A percentile compares a stretch with the other conserved stretches of the same genome.
phyloP scores from a whole-genome alignment of 2,329 filamentous ascomycete genomes.

The Aspergillus phoenicis region DNA sequence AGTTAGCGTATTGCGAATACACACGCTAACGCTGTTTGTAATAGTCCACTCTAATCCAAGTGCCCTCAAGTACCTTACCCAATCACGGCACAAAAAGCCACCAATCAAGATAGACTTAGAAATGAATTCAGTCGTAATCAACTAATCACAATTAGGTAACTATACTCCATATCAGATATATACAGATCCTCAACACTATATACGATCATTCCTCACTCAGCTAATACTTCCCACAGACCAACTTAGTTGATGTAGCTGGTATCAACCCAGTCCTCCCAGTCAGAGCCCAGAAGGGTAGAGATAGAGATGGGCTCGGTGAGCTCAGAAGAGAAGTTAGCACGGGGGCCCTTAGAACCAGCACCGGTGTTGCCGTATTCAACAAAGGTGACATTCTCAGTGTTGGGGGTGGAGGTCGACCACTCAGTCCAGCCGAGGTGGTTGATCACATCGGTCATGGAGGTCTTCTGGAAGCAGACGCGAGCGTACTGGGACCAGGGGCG shows the following conservation, averaged over 20 bases:
- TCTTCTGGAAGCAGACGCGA: slow-evolving; percentile 14
- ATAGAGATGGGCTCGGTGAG: slow-evolving; percentile 48
- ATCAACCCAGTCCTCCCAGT: slow-evolving; percentile 50
- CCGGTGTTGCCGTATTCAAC: slow-evolving; percentile 64
- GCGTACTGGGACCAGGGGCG: slow-evolving; percentile 16
- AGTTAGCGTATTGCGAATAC: no score
- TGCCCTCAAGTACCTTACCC: no score
- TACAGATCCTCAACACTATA: background rate
- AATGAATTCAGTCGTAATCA: no score
- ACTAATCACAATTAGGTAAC: background rate
- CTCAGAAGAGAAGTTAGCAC: slow-evolving; percentile 54
- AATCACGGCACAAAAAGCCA: no score
- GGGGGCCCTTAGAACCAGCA: slow-evolving; percentile 55
- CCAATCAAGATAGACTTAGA: no score
- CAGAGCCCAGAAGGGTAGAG: slow-evolving; percentile 48
- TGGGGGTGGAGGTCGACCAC: slow-evolving; percentile 56
- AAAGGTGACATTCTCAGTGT: slow-evolving; percentile 57
- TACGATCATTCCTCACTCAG: background rate
- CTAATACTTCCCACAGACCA: background rate
- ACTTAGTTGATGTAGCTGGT: slow-evolving; percentile 38
- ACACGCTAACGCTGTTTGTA: no score
- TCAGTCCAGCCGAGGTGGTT: slow-evolving; percentile 61
- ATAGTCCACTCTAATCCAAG: no score
- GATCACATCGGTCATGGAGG: slow-evolving; percentile 48
- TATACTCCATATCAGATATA: background rate